Evolutionary conservation across 2,329 filamentous ascomycete species (phyloP).

Genomic region (Colletotrichum incanum): DNA sequence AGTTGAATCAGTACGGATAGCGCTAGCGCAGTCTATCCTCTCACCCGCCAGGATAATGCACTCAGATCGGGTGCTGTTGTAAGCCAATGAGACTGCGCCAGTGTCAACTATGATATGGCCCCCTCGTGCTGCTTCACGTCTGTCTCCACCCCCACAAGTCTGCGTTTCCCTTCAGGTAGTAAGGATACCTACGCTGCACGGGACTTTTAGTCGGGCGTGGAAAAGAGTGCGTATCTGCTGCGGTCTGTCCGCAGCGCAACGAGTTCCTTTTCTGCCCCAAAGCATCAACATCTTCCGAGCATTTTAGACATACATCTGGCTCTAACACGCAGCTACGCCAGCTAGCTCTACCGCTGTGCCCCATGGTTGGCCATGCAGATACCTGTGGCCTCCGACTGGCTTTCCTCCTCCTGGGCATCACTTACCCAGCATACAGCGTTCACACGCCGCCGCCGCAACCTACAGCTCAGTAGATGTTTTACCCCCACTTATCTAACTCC

Average conservation of each 20-base stretch:
- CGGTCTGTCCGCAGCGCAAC: background rate
- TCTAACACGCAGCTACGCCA: background rate
- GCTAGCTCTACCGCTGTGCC: background rate
- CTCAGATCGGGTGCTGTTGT: no score
- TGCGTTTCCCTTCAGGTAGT: background rate
- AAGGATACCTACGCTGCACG: no score
- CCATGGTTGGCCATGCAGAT: background rate
- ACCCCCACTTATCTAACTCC: slow-evolving; percentile 44
- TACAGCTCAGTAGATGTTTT: background rate
- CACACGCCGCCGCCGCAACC: slow-evolving; percentile 8
- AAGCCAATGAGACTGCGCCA: background rate
- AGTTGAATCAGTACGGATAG: background rate
- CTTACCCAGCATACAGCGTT: background rate
- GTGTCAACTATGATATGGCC: background rate
- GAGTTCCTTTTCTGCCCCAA: background rate
- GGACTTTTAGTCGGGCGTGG: no score
- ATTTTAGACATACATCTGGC: background rate
- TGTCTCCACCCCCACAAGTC: background rate
- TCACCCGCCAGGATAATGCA: background rate
- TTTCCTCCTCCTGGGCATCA: background rate
- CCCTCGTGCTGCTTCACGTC: background rate
- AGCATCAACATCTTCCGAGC: background rate
- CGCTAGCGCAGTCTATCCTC: background rate
- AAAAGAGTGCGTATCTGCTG: no score
- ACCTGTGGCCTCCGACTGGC: background rate